These are phyloP conservation scores for Berkeleyomyces rouxiae DNA, from an alignment of 2,329 filamentous ascomycete species.

Conservation along the genomic window DNA sequence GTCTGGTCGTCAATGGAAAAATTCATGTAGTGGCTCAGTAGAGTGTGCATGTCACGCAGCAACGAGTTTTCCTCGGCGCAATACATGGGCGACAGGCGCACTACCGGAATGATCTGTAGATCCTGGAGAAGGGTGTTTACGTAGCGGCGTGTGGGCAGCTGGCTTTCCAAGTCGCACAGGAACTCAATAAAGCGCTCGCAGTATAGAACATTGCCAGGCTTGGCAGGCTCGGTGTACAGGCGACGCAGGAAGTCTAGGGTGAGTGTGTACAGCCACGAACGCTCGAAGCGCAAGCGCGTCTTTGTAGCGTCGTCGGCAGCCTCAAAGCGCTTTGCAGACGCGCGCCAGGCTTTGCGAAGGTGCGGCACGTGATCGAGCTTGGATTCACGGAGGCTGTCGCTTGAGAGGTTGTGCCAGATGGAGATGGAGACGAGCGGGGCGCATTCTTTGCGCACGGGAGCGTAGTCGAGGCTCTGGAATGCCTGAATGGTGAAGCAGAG, in stretches of 20 bases:
- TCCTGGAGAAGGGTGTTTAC: constrained; percentile 80
- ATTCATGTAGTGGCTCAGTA: constrained; percentile 74
- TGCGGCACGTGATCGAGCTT: constrained; percentile 57
- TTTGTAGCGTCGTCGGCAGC: constrained; percentile 66
- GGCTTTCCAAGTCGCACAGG: constrained; percentile 76
- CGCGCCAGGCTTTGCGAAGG: constrained; percentile 79
- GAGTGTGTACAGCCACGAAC: constrained; percentile 82
- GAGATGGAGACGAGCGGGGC: constrained; percentile 87
- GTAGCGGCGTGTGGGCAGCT: constrained; percentile 84
- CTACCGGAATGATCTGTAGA: constrained; percentile 61
- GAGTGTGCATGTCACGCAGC: constrained; percentile 59
- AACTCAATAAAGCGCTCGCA: constrained; percentile 91
- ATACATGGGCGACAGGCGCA: constrained; percentile 64
- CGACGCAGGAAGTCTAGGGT: constrained; percentile 65
- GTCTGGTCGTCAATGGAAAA: constrained; percentile 89
- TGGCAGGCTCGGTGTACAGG: constrained; percentile 42
- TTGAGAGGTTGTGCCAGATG: constrained; percentile 86
- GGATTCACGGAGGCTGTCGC: constrained; percentile 54
- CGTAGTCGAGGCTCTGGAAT: constrained; percentile 84
- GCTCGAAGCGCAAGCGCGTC: constrained; percentile 70
- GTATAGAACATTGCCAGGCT: constrained; percentile 53
- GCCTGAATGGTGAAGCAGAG: constrained; percentile 78
- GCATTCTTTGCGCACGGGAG: constrained; percentile 85
- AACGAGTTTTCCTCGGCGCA: constrained; percentile 58
- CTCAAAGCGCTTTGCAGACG: constrained; percentile 71